Evolutionary conservation across 331 rosid species (phyloP).

Genomic region (Stylosanthes scabra): DNA sequence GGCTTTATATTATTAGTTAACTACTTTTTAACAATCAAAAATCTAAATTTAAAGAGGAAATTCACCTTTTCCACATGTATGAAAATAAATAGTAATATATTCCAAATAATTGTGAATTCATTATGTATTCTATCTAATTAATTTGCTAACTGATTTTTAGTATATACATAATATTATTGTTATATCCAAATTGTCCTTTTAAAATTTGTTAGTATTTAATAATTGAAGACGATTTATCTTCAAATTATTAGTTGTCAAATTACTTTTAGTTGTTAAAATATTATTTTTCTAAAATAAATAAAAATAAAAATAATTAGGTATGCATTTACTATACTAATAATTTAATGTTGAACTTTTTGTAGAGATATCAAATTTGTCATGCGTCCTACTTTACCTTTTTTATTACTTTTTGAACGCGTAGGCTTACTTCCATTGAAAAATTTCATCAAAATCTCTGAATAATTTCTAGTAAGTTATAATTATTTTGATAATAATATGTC

Average conservation of each 20-base stretch:
- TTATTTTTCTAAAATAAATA: too few species aligned
- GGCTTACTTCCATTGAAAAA: constrained; percentile 38
- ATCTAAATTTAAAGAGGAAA: not conserved
- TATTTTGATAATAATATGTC: too few species aligned
- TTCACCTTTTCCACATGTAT: constrained; percentile 26
- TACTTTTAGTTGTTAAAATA: too few species aligned
- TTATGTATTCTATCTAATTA: too few species aligned
- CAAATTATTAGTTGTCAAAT: too few species aligned
- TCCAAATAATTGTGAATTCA: too few species aligned
- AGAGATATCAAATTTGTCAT: constrained; percentile 42
- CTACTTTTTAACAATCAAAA: not conserved
- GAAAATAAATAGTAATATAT: not conserved
- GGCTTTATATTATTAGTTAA: too few species aligned
- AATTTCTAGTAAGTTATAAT: constrained; percentile 39
- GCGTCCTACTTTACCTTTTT: constrained; percentile 25
- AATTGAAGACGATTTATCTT: too few species aligned
- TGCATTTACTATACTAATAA: constrained; percentile 34
- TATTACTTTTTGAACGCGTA: constrained; percentile 6
- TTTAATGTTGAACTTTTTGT: constrained; percentile 33
- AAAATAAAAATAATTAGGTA: not conserved
- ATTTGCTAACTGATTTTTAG: too few species aligned
- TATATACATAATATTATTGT: too few species aligned
- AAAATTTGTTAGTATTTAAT: too few species aligned
- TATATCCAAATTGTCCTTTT: too few species aligned
- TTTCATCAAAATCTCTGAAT: constrained; percentile 14